Evolutionary conservation across 148 eudicot species (phyloP), one percentile per base, ranked within the genome.

Genomic region (Rhododendron simsii): DNA sequence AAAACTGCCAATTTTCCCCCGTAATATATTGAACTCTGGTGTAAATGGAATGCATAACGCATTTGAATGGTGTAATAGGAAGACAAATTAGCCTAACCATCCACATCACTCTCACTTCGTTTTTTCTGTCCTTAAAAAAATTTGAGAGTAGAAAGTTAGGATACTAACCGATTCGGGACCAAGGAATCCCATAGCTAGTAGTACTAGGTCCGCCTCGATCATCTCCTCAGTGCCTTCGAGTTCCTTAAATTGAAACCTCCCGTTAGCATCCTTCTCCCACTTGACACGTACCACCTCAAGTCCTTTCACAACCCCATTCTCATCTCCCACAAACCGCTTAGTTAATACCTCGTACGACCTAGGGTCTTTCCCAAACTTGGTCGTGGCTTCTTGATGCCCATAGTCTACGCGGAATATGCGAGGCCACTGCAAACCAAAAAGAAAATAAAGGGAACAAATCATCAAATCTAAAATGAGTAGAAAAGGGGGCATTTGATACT

Each of bases 141-240:
- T 61, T 61, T 35, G 41, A 84, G 67, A 39, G 65, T 69, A 55
- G 33, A 21, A 11, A 74, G 78, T 44, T 78, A 74, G 81, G 80
- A 88, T 80, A 91, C 99, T 91, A 85, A 96, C 98, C 95, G 92
- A 86, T 80, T 97, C 99, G 39, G 99, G 99, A 78, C 99, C 99
- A 23, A 97, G 96, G 91, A 97, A 97, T n/a, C 99, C 99, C 99
- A 97, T 97, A 84, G 99, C 99, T 44, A 97, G 90, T 41, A 97
- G 90, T 69, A 95, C 98, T 71, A 97, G 85, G 86, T 97, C 99
- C 2, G 98, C 95, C 89, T 90, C 96, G 37, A 97, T 87, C 35
- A 91, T 91, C 93, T 97, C 96, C 90, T 88, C 89, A 1, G 94
- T 87, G 69, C 99, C 99, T 87, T 94, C 98, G 39, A 97, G 87